phyloP scores from a whole-genome alignment of 2,329 filamentous ascomycete species.

The Apiospora koreana region DNA sequence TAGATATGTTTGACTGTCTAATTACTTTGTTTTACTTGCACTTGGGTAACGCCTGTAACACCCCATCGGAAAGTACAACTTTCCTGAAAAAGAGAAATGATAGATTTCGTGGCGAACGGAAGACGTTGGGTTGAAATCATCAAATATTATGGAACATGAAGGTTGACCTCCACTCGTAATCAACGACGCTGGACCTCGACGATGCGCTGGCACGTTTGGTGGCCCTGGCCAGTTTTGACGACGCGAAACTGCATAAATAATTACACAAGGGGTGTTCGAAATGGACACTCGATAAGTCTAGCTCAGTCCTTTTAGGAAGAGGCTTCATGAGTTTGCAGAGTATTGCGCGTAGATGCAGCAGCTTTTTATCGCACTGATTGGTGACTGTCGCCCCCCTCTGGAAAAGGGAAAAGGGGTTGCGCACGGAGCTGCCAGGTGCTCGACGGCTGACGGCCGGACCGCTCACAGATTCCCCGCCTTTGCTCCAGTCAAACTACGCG shows the following conservation, averaged over 20 bases:
- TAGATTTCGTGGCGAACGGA: not conserved
- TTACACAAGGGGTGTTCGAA: too few species aligned
- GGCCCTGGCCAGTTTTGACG: too few species aligned
- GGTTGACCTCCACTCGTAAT: not conserved
- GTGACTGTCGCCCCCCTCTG: not conserved
- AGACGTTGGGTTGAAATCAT: not conserved
- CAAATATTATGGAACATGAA: not conserved
- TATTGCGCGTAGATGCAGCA: not conserved
- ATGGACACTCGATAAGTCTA: too few species aligned
- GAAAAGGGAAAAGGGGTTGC: not conserved
- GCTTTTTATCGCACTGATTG: not conserved
- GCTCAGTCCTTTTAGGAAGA: too few species aligned
- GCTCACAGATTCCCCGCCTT: not conserved
- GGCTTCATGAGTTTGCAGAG: too few species aligned
- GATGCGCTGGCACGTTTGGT: too few species aligned
- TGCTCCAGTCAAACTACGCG: not conserved
- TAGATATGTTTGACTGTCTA: too few species aligned
- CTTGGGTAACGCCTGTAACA: too few species aligned
- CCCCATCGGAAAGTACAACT: too few species aligned
- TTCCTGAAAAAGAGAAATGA: too few species aligned
- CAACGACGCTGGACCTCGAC: not conserved
- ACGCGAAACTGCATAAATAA: too few species aligned
- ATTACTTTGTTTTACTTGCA: too few species aligned
- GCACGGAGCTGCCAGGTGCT: not conserved
- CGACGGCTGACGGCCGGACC: not conserved